Conservation (phyloP, 768 basidiomycete genomes). For the Cystobasidium onofrii region DNA sequence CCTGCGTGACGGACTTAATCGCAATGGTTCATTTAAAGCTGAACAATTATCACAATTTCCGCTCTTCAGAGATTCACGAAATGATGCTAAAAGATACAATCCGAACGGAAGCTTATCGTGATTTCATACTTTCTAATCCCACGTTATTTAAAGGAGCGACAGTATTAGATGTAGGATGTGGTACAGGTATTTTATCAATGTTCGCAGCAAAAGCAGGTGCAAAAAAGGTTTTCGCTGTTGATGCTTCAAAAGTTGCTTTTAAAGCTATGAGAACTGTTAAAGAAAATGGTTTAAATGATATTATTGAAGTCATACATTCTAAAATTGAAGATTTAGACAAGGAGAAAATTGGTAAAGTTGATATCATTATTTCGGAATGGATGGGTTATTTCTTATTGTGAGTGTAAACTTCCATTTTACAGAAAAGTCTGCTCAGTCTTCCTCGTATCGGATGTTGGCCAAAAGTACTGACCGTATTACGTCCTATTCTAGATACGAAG, state of each 20-base stretch:
- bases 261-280: constrained; percentile 71
- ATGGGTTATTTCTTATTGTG: constrained; percentile 89
- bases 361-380: constrained; percentile 99
- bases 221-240: constrained; percentile 79
- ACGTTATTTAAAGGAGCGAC: constrained; percentile 69
- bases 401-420: background rate
- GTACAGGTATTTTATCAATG: constrained; percentile 83
- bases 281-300: constrained; percentile 59
- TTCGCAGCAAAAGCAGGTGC: constrained; percentile 85
- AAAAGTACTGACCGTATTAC: background rate
- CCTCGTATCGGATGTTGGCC: too few relatives aligned
- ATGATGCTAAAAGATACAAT: constrained; percentile 95
- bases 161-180: constrained; percentile 93
- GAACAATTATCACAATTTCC: background rate
- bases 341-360: constrained; percentile 64
- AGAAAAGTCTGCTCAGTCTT: background rate
- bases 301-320: constrained; percentile 89
- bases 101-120: constrained; percentile 82
- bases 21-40: too few relatives aligned
- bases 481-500: constrained; percentile 61
- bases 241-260: constrained; percentile 73
- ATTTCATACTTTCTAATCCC: constrained; percentile 78
- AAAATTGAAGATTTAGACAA: constrained; percentile 50
- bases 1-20: background rate
- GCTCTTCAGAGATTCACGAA: constrained; percentile 71